Percentiles rank a stretch among this genome's conserved stretches.
Conservation (phyloP, 2,329 filamentous ascomycete species). For the Thyridium curvatum region DNA sequence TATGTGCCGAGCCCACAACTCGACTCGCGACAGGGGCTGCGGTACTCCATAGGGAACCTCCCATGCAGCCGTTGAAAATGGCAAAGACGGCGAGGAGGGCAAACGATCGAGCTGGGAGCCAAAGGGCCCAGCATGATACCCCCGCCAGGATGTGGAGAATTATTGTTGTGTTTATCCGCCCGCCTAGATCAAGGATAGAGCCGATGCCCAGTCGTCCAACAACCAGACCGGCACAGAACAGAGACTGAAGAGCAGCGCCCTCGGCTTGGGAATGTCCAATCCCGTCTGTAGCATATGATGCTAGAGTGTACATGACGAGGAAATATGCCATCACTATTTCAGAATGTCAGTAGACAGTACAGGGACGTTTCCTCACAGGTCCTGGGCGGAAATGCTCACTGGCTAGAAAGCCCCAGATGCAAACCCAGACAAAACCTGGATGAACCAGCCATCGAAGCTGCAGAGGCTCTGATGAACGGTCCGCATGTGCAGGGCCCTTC, state of each 20-base stretch:
- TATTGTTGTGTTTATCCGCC: slow-evolving; percentile 3
- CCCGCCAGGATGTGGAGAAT: slow-evolving; percentile 1
- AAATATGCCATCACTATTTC: slow-evolving; percentile 4
- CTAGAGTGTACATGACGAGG: slow-evolving; percentile 2
- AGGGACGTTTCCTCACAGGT: no score
- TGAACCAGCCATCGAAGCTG: background rate
- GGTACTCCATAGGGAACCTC: slow-evolving; percentile 43
- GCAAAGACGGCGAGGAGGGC: slow-evolving; percentile 5
- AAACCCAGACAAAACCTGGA: no score
- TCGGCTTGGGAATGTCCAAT: slow-evolving; percentile 4
- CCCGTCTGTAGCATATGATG: slow-evolving; percentile 1
- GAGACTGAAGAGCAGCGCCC: slow-evolving; percentile 5
- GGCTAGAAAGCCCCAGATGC: no score
- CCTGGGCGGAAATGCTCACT: no score
- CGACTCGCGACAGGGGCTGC: slow-evolving; percentile 5
- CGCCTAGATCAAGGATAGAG: slow-evolving; percentile 2
- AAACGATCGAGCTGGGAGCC: slow-evolving; percentile 5
- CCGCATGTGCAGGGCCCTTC: background rate
- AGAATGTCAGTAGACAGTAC: no score
- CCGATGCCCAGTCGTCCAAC: slow-evolving; percentile 1
- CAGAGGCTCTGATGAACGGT: background rate
- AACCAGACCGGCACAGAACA: slow-evolving; percentile 3
- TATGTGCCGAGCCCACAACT: slow-evolving; percentile 5
- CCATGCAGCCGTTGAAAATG: slow-evolving; percentile 43
- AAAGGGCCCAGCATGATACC: slow-evolving; percentile 6